Evolutionary conservation across 495 filamentous ascomycete genomes (phyloP), one percentile per base, ranked within the genome.

Genomic region (Talaromyces nanjingensis): DNA sequence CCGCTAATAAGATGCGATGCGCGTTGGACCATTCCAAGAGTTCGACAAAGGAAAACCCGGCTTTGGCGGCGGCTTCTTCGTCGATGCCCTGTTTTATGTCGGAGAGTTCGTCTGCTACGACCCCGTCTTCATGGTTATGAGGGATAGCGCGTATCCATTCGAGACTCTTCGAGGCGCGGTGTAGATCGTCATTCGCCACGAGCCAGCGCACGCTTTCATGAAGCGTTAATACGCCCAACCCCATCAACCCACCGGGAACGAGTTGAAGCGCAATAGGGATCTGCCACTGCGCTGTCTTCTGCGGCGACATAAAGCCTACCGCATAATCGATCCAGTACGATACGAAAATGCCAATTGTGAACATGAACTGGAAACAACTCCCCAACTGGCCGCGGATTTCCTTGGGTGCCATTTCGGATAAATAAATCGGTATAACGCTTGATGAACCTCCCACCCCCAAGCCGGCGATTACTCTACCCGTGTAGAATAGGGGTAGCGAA

Each of bases 361-460:
- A 84, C 52, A 80, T 80, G 52, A 83, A 77, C 62, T 84, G 81
- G 65, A 81, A 84, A 63, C 80, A 80, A 63, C 73, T 73, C 55
- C 80, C 83, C 22, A 85, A 74, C 18, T 80, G 75, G 2, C 79
- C 83, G 34, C 83, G 76, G 58, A 84, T 78, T 14, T 81, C 75
- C 55, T 79, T 82, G 0, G 83, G 82, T 60, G 81, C 81, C 75
- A 81, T 86, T 68, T 87, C 84, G 14, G 80, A 76, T 52, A 80
- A 76, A 64, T 81, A 85, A 64, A 84, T 86, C 2, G 85, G 84
- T 0, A 84, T 81, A 14, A 84, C 76, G 11, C 81, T 83, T 0
- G 83, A 80, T 7, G 83, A 81, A 6, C 77, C 81, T 0, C 85
- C 85, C 59, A 87, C 76, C 0, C 84, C 86, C 12, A 88, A 68